phyloP scores from a whole-genome alignment of 2,329 filamentous ascomycete species.

The Fonsecaea erecta region DNA sequence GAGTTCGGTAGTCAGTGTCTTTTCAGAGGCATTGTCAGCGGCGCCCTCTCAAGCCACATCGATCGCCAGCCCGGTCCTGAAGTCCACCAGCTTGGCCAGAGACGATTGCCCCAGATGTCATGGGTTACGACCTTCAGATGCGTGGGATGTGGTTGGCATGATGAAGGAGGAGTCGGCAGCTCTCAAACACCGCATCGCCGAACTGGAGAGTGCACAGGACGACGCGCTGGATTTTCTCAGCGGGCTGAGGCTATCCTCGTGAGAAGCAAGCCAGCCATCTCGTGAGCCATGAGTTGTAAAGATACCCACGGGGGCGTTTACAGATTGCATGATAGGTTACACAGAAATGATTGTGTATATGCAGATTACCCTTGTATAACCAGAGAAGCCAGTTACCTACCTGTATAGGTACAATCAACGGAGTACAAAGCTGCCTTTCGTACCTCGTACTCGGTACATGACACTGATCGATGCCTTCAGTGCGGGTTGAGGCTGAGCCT shows the following conservation, averaged over 20 bases:
- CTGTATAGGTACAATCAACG: neutral
- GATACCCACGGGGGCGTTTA: constrained; percentile 22
- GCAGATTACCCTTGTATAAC: neutral
- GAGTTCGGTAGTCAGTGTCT: constrained; percentile 55
- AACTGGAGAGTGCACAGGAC: constrained; percentile 61
- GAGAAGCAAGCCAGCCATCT: neutral
- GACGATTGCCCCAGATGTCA: constrained; percentile 50
- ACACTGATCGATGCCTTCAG: too few relatives aligned
- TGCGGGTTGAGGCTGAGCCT: too few relatives aligned
- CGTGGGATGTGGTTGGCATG: constrained; percentile 59
- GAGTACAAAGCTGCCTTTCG: neutral
- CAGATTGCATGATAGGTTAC: constrained; percentile 14
- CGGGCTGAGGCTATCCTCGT: constrained; percentile 29
- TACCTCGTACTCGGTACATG: neutral
- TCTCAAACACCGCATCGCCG: constrained; percentile 57
- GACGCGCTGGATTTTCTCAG: constrained; percentile 53
- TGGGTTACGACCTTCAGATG: constrained; percentile 49
- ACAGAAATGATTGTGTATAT: constrained; percentile 7
- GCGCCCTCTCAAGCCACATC: constrained; percentile 30
- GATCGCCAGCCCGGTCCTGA: constrained; percentile 26
- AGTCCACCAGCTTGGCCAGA: constrained; percentile 27
- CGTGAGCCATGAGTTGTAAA: neutral
- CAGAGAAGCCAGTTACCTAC: neutral
- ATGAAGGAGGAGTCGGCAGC: constrained; percentile 60
- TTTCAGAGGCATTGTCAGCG: constrained; percentile 45